Conservation (phyloP, 2,329 filamentous ascomycete genomes). For the Colletotrichum scovillei region DNA sequence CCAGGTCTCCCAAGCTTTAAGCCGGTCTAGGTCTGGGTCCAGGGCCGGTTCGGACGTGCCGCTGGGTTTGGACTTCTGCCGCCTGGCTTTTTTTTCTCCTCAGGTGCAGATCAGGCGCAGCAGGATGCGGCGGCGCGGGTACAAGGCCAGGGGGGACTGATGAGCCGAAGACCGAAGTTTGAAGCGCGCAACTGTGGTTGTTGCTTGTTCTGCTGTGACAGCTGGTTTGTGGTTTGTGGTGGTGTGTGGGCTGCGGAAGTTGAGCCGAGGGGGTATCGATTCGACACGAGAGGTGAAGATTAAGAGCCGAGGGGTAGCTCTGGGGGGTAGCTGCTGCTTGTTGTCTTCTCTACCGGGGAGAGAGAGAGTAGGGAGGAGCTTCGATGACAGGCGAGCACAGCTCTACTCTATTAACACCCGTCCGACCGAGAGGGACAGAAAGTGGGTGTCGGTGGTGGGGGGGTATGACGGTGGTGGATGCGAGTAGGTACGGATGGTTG, state of each 20-base stretch:
- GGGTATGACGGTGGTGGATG: conserved; percentile 19
- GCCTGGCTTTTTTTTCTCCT: conserved; percentile 17
- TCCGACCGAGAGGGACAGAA: conserved; percentile 27
- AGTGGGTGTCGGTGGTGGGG: conserved; percentile 28
- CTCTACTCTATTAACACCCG: conserved; percentile 27
- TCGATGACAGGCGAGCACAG: conserved; percentile 30
- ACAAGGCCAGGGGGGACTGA: conserved; percentile 26
- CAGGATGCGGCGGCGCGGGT: conserved; percentile 24
- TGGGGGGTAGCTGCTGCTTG: not conserved
- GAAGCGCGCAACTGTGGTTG: not conserved
- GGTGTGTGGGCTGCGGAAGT: conserved; percentile 22
- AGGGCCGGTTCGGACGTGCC: conserved; percentile 27
- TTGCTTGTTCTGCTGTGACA: not conserved
- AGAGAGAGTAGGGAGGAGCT: not conserved
- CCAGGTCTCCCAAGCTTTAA: conserved; percentile 33
- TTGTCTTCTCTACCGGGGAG: conserved; percentile 13
- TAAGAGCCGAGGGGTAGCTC: conserved; percentile 16
- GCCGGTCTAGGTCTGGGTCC: not conserved
- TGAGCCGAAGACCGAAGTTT: conserved; percentile 31
- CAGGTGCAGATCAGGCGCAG: conserved; percentile 32
- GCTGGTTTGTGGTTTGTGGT: not conserved
- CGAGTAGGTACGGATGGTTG: not conserved
- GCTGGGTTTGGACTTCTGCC: conserved; percentile 26
- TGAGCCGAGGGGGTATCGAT: not conserved
- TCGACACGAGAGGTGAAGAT: conserved; percentile 2